Conservation (phyloP, 2,329 filamentous ascomycete species). For the Lasiodiplodia gonubiensis region DNA sequence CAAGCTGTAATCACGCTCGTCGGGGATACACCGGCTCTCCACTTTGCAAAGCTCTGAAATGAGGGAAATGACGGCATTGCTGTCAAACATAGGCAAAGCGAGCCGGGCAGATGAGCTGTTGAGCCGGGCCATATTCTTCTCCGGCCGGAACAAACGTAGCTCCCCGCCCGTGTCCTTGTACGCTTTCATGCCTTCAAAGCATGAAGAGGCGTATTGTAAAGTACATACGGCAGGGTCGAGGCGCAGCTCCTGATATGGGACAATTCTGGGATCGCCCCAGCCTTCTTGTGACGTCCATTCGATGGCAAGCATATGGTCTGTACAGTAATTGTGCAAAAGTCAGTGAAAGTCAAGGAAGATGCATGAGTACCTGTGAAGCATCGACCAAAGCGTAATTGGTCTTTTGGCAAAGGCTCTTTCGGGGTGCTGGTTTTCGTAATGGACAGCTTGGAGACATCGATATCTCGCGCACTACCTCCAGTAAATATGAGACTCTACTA, state of each 20-base stretch:
- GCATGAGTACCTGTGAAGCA: constrained; percentile 77
- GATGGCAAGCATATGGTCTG: constrained; percentile 95
- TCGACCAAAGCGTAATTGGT: constrained; percentile 87
- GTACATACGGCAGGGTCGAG: constrained; percentile 96
- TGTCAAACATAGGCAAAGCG: constrained; percentile 85
- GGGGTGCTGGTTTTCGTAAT: constrained; percentile 77
- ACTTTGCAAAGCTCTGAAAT: constrained; percentile 79
- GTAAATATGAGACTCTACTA: too few species aligned
- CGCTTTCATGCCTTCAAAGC: constrained; percentile 99
- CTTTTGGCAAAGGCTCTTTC: constrained; percentile 73
- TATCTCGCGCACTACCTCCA: too few species aligned
- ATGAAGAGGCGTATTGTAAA: constrained; percentile 97
- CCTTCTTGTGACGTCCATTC: constrained; percentile 89
- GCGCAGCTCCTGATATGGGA: constrained; percentile 94
- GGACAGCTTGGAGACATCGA: constrained; percentile 78
- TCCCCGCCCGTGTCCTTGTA: constrained; percentile 84
- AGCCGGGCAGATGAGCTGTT: constrained; percentile 92
- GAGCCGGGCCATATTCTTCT: constrained; percentile 94
- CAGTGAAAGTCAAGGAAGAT: not conserved
- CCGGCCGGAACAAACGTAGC: constrained; percentile 87
- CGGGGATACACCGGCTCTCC: constrained; percentile 88
- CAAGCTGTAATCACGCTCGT: constrained; percentile 82
- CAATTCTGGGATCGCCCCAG: constrained; percentile 83
- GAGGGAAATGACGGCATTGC: constrained; percentile 75
- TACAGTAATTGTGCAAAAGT: constrained; percentile 1